phyloP scores from a whole-genome alignment of 257 asterid genomes.

The Rhazya stricta region DNA sequence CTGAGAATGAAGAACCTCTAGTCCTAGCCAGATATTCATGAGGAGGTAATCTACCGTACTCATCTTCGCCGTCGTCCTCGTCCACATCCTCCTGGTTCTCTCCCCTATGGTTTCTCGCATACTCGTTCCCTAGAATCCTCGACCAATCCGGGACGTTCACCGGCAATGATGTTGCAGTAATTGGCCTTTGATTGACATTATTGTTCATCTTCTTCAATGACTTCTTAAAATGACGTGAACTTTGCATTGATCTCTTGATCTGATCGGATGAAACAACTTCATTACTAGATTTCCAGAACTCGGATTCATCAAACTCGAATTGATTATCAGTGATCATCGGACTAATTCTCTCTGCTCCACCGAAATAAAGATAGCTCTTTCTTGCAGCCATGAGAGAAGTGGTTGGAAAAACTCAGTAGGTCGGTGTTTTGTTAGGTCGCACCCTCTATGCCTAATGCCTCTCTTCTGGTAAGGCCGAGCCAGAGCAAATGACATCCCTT shows the following conservation, averaged over 20 bases:
- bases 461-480: not conserved
- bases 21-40: constrained; percentile 79
- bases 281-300: constrained; percentile 43
- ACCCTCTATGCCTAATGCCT: not conserved
- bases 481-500: not conserved
- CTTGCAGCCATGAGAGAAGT: constrained; percentile 42
- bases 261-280: constrained; percentile 15
- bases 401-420: constrained; percentile 1
- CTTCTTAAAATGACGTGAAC: constrained; percentile 30
- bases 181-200: not conserved
- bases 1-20: constrained; percentile 70
- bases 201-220: constrained; percentile 26
- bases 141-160: constrained; percentile 82
- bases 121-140: constrained; percentile 56
- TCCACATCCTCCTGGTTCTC: constrained; percentile 21
- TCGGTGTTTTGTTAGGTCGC: not conserved
- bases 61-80: constrained; percentile 24
- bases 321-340: constrained; percentile 26
- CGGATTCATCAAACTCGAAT: constrained; percentile 65
- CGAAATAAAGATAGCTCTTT: constrained; percentile 41
- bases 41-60: constrained; percentile 57
- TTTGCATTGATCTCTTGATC: constrained; percentile 21
- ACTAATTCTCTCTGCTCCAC: constrained; percentile 25
- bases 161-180: constrained; percentile 47
- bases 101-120: constrained; percentile 22